These are phyloP conservation scores for Theobroma grandiflorum DNA, from an alignment of 441 rosid species.

Conservation along the genomic window DNA sequence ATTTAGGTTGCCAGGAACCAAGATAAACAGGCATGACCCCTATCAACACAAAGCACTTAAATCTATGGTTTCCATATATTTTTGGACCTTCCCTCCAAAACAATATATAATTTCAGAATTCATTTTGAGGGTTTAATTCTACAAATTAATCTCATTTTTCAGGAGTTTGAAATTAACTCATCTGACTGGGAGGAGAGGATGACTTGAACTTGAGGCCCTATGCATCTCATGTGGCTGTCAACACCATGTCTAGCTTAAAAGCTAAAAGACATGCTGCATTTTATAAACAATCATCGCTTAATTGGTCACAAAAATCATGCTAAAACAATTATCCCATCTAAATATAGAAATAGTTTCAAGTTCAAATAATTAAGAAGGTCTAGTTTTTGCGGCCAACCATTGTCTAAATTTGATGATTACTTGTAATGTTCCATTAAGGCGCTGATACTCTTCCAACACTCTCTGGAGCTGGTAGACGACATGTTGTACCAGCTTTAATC, in stretches of 20 bases:
- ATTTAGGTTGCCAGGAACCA: not conserved
- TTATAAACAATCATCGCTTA: not conserved
- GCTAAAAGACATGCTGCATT: not conserved
- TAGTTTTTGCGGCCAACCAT: too few species aligned
- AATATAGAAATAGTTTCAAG: too few species aligned
- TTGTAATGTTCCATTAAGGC: too few species aligned
- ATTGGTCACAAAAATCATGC: not conserved
- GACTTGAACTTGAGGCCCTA: not conserved
- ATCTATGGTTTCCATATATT: too few species aligned
- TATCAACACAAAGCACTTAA: too few species aligned
- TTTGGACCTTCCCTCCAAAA: too few species aligned
- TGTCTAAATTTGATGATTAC: too few species aligned
- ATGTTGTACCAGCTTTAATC: too few species aligned
- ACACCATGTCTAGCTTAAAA: not conserved
- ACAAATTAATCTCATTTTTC: not conserved
- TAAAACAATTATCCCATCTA: not conserved
- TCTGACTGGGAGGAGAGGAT: not conserved
- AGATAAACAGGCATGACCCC: not conserved
- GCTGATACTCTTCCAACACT: too few species aligned
- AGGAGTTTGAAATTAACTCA: not conserved
- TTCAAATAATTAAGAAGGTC: too few species aligned
- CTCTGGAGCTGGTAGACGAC: too few species aligned
- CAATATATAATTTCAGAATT: too few species aligned
- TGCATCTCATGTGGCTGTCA: not conserved
- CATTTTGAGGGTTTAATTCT: not conserved